Conservation (phyloP, 2,329 filamentous ascomycete genomes). For the Fusarium sp. region DNA sequence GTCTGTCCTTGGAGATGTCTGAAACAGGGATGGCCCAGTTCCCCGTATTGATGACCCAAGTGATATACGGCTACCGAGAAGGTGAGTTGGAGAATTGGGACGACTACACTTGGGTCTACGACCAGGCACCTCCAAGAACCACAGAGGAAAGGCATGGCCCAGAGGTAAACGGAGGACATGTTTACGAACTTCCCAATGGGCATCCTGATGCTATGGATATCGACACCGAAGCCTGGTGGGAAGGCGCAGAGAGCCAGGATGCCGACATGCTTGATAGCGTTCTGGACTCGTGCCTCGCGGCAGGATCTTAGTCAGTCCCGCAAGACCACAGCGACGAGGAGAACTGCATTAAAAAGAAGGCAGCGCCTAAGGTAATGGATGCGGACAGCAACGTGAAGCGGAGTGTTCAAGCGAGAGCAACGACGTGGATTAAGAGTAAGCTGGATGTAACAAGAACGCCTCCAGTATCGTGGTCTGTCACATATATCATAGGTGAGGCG, state of each 20-base stretch:
- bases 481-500: background rate
- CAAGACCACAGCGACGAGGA: background rate
- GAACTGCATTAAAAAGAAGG: background rate
- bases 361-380: background rate
- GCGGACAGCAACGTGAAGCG: background rate
- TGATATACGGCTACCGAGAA: conserved; percentile 79
- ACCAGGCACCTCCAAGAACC: conserved; percentile 47
- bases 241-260: conserved; percentile 68
- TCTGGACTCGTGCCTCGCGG: conserved; percentile 68
- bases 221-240: conserved; percentile 72
- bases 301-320: conserved; percentile 53
- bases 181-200: conserved; percentile 61
- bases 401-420: background rate
- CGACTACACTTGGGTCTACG: conserved; percentile 68
- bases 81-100: conserved; percentile 78
- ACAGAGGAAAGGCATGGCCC: conserved; percentile 51
- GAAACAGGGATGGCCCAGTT: conserved; percentile 83
- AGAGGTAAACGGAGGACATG: conserved; percentile 54
- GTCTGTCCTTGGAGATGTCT: conserved; percentile 80
- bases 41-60: conserved; percentile 78
- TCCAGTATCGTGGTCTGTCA: background rate
- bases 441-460: background rate
- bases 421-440: background rate
- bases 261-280: conserved; percentile 67
- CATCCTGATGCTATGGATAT: conserved; percentile 70